Evolutionary conservation across 2,329 filamentous ascomycete species (phyloP).

Genomic region (Diaporthe sp.): DNA sequence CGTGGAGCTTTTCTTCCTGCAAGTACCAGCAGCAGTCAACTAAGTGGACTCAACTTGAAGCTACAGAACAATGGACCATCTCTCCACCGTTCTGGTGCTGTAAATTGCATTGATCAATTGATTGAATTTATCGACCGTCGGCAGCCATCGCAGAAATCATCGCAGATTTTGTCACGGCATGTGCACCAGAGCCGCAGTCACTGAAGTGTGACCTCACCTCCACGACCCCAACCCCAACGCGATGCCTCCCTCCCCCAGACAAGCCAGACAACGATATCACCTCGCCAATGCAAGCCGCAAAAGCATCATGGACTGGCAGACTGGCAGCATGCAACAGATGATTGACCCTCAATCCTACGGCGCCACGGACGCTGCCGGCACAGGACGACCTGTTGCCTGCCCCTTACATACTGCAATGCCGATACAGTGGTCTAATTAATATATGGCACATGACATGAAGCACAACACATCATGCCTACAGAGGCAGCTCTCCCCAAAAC

Average conservation of each 20-base stretch:
- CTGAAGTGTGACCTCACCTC: constrained; percentile 9
- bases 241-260: not conserved
- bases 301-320: not conserved
- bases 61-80: not conserved
- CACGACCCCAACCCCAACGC: not conserved
- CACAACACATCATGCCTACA: not conserved
- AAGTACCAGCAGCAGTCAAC: not conserved
- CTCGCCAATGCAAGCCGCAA: constrained; percentile 16
- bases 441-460: constrained; percentile 21
- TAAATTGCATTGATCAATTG: constrained; percentile 1
- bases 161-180: not conserved
- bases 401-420: constrained; percentile 18
- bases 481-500: not conserved
- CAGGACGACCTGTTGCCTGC: constrained; percentile 1
- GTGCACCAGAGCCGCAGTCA: not conserved
- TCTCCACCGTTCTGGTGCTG: not conserved
- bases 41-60: not conserved
- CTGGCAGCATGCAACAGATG: not conserved
- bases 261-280: not conserved
- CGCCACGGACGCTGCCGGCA: not conserved
- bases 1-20: not conserved
- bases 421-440: constrained; percentile 15
- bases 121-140: constrained; percentile 26
- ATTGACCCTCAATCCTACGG: not conserved
- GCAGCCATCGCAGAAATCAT: constrained; percentile 7